Conservation (phyloP, 2,329 filamentous ascomycete genomes). For the Pseudogymnoascus sp. region DNA sequence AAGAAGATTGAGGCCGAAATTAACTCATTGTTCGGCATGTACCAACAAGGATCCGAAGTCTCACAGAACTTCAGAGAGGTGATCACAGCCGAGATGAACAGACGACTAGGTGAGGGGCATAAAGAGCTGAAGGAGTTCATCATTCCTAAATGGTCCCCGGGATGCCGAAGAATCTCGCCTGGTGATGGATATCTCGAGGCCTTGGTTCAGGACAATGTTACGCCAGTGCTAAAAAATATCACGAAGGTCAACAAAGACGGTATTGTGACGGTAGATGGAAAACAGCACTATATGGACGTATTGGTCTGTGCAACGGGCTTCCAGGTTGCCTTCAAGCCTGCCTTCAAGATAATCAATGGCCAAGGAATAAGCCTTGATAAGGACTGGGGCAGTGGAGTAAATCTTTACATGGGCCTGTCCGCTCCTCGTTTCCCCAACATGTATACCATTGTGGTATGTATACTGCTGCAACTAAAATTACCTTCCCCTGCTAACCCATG, state of each 20-base stretch:
- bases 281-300: constrained; percentile 24
- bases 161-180: constrained; percentile 70
- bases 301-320: constrained; percentile 32
- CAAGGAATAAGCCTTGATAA: constrained; percentile 17
- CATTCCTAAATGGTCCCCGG: background rate
- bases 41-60: constrained; percentile 35
- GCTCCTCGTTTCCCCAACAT: constrained; percentile 20
- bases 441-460: constrained; percentile 22
- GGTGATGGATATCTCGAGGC: constrained; percentile 50
- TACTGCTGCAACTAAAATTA: background rate
- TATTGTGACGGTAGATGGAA: background rate
- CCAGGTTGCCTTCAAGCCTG: constrained; percentile 25
- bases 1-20: constrained; percentile 38
- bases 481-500: background rate
- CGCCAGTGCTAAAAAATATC: constrained; percentile 35
- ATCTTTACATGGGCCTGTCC: constrained; percentile 21
- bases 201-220: constrained; percentile 16
- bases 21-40: constrained; percentile 38
- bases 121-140: constrained; percentile 26
- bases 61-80: constrained; percentile 34
- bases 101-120: constrained; percentile 35
- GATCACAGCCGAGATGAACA: constrained; percentile 39
- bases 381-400: constrained; percentile 17
- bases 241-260: constrained; percentile 5
- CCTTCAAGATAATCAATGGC: constrained; percentile 22